Conservation (phyloP, 106 monocot species). For the Apostasia ramifera region DNA sequence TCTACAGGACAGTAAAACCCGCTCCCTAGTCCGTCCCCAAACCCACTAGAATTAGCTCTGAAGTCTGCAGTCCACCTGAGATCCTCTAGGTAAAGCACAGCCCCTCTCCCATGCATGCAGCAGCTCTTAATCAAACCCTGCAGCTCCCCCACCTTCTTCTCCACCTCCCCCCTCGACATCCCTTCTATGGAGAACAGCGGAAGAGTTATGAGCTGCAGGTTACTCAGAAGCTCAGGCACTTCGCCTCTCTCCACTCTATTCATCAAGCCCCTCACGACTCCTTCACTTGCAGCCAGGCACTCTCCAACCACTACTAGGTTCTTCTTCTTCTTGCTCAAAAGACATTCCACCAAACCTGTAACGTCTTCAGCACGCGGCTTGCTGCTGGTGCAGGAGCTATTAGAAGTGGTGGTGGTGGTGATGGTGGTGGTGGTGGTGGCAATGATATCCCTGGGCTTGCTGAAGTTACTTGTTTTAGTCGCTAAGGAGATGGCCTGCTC, state of each 20-base stretch:
- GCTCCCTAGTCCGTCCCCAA: slow-evolving; percentile 16
- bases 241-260: slow-evolving; percentile 56
- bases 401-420: not conserved
- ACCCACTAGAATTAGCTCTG: slow-evolving; percentile 21
- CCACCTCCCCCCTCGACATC: slow-evolving; percentile 65
- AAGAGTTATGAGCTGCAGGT: slow-evolving; percentile 60
- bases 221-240: slow-evolving; percentile 40
- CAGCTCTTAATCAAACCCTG: slow-evolving; percentile 56
- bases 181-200: slow-evolving; percentile 54
- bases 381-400: not conserved
- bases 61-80: slow-evolving; percentile 83
- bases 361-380: slow-evolving; percentile 43
- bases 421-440: not conserved
- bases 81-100: slow-evolving; percentile 73
- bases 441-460: slow-evolving; percentile 12
- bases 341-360: slow-evolving; percentile 38
- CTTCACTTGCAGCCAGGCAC: slow-evolving; percentile 49
- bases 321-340: slow-evolving; percentile 38
- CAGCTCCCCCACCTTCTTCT: slow-evolving; percentile 72
- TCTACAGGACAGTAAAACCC: slow-evolving; percentile 70
- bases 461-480: slow-evolving; percentile 13
- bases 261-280: slow-evolving; percentile 53
- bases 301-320: slow-evolving; percentile 80
- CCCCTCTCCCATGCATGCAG: slow-evolving; percentile 42
- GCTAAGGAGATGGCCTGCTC: slow-evolving; percentile 52